phyloP scores from a whole-genome alignment of 2,329 filamentous ascomycete species.

The Blumeria graminis region DNA sequence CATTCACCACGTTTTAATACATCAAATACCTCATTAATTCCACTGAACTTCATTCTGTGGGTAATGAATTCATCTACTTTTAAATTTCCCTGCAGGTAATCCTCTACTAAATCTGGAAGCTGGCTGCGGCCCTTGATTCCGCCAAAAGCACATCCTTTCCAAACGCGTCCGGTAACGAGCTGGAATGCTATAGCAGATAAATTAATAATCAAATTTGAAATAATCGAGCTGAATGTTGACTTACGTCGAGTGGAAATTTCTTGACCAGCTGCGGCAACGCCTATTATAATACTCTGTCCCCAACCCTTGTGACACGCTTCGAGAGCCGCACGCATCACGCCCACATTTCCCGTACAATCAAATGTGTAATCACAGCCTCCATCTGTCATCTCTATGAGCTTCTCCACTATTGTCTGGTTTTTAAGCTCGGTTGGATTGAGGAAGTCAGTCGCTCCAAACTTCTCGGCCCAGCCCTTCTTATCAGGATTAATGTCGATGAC shows the following conservation, averaged over 20 bases:
- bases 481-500: conserved; percentile 59
- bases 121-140: conserved; percentile 95
- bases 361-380: conserved; percentile 98
- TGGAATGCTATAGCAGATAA: conserved; percentile 51
- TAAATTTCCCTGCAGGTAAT: conserved; percentile 72
- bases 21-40: conserved; percentile 78
- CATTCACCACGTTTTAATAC: conserved; percentile 94
- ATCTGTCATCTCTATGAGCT: conserved; percentile 92
- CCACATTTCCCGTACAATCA: conserved; percentile 93
- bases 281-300: conserved; percentile 95
- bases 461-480: conserved; percentile 80
- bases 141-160: conserved; percentile 89
- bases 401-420: conserved; percentile 65
- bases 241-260: conserved; percentile 84
- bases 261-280: conserved; percentile 85
- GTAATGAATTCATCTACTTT: conserved; percentile 99
- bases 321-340: conserved; percentile 83
- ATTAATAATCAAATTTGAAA: not conserved
- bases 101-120: conserved; percentile 61
- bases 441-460: conserved; percentile 93
- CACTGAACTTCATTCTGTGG: conserved; percentile 57
- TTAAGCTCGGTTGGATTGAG: conserved; percentile 71
- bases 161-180: conserved; percentile 88
- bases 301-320: conserved; percentile 99
- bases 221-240: conserved; percentile 18